These are phyloP conservation scores for Podila horticola DNA, from an alignment of 192 early-diverging fungal genomes.

Conservation along the genomic window DNA sequence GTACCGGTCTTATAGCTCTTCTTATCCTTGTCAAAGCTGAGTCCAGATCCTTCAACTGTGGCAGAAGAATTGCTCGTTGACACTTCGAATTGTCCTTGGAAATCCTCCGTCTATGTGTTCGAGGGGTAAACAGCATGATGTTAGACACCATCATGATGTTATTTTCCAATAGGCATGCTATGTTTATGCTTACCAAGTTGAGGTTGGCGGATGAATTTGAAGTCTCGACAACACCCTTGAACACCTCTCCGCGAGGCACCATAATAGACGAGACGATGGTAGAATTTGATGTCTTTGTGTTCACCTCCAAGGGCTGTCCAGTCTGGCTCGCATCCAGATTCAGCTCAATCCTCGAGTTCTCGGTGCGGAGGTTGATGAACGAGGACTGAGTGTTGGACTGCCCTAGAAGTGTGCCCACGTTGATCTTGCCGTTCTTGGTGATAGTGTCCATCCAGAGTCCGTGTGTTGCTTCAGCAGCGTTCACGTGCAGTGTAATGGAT, in stretches of 20 bases:
- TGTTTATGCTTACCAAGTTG: conserved; percentile 24
- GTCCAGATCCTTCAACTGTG: conserved; percentile 19
- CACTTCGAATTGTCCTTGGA: conserved; percentile 29
- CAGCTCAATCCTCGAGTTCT: conserved; percentile 34
- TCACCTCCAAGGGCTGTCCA: conserved; percentile 34
- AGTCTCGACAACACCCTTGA: conserved; percentile 10
- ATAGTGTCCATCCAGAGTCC: conserved; percentile 32
- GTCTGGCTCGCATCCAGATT: conserved; percentile 45
- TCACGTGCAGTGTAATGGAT: conserved; percentile 32
- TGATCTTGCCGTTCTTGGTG: conserved; percentile 34
- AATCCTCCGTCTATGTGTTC: conserved; percentile 19
- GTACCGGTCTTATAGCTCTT: conserved; percentile 22
- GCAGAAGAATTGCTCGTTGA: conserved; percentile 21
- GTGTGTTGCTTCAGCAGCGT: conserved; percentile 12
- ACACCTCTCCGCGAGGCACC: conserved; percentile 20
- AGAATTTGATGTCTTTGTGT: conserved; percentile 22
- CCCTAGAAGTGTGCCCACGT: conserved; percentile 32
- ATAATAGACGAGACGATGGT: conserved; percentile 35
- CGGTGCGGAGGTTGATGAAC: conserved; percentile 7
- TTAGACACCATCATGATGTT: background rate
- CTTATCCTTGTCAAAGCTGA: conserved; percentile 29
- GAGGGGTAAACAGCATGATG: background rate
- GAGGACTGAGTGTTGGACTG: conserved; percentile 5
- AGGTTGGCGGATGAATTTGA: conserved; percentile 28
- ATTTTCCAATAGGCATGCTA: too few relatives aligned